Evolutionary conservation across 2,329 filamentous ascomycete genomes (phyloP).

Genomic region (Talaromyces sp.): DNA sequence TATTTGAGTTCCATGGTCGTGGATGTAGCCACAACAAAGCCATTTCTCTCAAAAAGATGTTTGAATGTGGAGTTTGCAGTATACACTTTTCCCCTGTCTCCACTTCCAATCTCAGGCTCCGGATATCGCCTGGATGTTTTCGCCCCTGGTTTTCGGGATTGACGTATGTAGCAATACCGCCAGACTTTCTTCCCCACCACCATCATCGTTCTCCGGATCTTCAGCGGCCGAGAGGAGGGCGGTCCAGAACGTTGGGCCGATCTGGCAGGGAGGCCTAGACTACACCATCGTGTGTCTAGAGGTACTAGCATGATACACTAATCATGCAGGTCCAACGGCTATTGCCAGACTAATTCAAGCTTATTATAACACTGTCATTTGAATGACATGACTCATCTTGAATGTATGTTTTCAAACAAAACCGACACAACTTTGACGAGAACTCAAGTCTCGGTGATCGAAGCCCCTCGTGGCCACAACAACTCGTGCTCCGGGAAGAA

Average conservation of each 20-base stretch:
- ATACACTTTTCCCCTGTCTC: background rate
- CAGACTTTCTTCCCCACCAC: background rate
- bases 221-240: background rate
- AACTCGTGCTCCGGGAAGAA: background rate
- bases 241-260: background rate
- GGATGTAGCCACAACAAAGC: background rate
- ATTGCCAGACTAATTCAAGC: background rate
- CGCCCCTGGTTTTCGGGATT: background rate
- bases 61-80: background rate
- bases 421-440: background rate
- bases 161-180: background rate
- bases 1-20: background rate
- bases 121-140: background rate
- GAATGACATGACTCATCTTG: background rate
- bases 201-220: background rate
- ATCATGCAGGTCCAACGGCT: background rate
- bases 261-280: background rate
- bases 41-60: background rate
- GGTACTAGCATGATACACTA: background rate
- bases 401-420: background rate
- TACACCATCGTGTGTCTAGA: background rate
- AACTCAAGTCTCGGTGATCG: background rate
- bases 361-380: background rate
- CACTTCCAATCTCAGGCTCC: background rate
- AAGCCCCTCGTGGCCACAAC: background rate